Conservation (phyloP, 148 eudicot genomes). For the Amaranthus cruentus region DNA sequence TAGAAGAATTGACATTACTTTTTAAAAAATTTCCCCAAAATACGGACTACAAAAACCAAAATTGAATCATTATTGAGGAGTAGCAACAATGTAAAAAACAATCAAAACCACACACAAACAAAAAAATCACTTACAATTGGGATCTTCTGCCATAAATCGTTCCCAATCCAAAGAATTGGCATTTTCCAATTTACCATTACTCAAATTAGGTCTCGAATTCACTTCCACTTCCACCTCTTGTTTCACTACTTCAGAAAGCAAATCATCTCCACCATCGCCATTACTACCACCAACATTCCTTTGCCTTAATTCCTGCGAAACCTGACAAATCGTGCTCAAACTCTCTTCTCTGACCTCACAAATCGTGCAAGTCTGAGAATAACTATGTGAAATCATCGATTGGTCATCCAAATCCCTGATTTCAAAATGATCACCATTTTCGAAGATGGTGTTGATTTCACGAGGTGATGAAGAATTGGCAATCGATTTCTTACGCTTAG, state of each 20-base stretch:
- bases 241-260: slow-evolving; percentile 12
- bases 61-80: too few species aligned
- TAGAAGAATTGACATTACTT: too few species aligned
- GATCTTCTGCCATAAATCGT: slow-evolving; percentile 59
- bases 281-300: slow-evolving; percentile 31
- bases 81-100: not conserved
- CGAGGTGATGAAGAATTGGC: slow-evolving; percentile 2
- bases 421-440: slow-evolving; percentile 13
- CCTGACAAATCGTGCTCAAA: slow-evolving; percentile 27
- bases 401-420: slow-evolving; percentile 2
- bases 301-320: slow-evolving; percentile 45
- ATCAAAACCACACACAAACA: not conserved
- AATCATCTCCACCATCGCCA: slow-evolving; percentile 14
- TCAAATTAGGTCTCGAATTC: slow-evolving; percentile 22
- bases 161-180: slow-evolving; percentile 76
- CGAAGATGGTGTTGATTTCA: slow-evolving; percentile 23
- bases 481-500: slow-evolving; percentile 32
- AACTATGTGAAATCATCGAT: slow-evolving; percentile 9
- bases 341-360: slow-evolving; percentile 29
- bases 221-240: slow-evolving; percentile 21
- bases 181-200: slow-evolving; percentile 51
- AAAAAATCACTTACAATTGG: slow-evolving; percentile 40
- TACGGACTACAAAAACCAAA: too few species aligned
- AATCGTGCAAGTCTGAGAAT: slow-evolving; percentile 18
- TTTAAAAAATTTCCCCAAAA: too few species aligned